Percentiles rank a stretch among this genome's conserved stretches.
Evolutionary conservation across 148 eudicot genomes (phyloP).

Genomic region (Rhododendron kiyosumense): DNA sequence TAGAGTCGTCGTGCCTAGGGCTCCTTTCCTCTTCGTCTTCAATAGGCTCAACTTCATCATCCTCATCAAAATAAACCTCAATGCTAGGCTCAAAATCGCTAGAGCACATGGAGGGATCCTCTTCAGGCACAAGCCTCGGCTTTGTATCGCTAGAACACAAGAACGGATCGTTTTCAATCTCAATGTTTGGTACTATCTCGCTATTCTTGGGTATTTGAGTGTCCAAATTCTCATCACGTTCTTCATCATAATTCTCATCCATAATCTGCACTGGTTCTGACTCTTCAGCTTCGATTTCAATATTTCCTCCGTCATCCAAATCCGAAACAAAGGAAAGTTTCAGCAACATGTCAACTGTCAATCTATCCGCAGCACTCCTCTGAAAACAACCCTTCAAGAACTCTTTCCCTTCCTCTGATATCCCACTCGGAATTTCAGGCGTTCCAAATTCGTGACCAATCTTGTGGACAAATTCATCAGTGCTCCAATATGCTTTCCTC

Average conservation of each 20-base stretch:
- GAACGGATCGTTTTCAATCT: no score
- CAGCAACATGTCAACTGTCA: constrained; percentile 25
- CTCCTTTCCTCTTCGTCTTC: background rate
- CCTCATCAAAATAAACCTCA: background rate
- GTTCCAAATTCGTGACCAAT: constrained; percentile 17
- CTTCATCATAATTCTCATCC: background rate
- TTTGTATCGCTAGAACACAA: no score
- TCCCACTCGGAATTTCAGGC: constrained; percentile 20
- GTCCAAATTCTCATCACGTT: background rate
- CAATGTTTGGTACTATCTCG: no score
- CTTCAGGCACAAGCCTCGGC: no score
- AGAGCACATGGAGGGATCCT: no score
- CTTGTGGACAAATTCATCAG: constrained; percentile 10
- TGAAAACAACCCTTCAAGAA: constrained; percentile 38
- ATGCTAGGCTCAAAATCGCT: background rate
- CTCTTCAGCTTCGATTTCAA: background rate
- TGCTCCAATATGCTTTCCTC: constrained; percentile 3
- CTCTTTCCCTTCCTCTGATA: constrained; percentile 24
- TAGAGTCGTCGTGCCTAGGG: background rate
- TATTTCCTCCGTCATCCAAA: background rate
- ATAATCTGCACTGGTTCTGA: background rate
- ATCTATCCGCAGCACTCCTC: constrained; percentile 17
- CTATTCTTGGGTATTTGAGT: no score
- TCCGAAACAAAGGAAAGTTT: constrained; percentile 21
- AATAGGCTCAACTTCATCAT: background rate